Evolutionary conservation across 257 asterid genomes (phyloP), one percentile per base, ranked within the genome.

Genomic region (Verbena officinalis): DNA sequence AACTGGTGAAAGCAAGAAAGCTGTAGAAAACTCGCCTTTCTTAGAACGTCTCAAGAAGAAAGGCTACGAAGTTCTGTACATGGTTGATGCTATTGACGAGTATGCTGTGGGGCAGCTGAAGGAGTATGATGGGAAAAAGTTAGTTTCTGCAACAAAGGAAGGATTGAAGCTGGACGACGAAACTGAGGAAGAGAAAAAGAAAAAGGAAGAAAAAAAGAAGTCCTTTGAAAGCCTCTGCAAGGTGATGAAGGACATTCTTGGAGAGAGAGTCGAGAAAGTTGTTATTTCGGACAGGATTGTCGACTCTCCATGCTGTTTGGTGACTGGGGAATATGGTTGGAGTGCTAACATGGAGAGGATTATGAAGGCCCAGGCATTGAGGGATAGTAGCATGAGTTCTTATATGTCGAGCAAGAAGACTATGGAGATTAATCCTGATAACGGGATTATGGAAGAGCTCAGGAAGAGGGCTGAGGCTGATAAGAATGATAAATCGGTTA

Each of bases 371-470:
- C 95, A 89, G 74, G 94, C 95, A 0, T 27, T 90, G 72, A 83
- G 96, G 73, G 96, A 90, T 21, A 78, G 70, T 45, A 83, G 88
- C 82, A 87, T 90, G 97, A 16, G 95, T 1, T 51, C 88, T 1
- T 90, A 90, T 78, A 87, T 90, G 96, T 85, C 96, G 4, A 87
- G 96, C 74, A 87, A 90, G 92, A 90, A 90, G 67, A 90, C 97
- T 0, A 83, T 90, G 96, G 97, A 87, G 67, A 90, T 90, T 4
- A 90, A 90, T 34, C 96, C 95, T 0, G 97, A 90, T 33, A 87
- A 90, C 24, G 96, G 96, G 0, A 87, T 87, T 20, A 85, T 90
- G 95, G 97, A 87, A 43, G 96, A 90, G 72, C 12, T 90, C 58
- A 82, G 96, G 76, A 87, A 83, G 74, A 77, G 96, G 48, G 96